These are phyloP conservation scores for Termitomyces sp. DNA, from an alignment of 1,284 basidiomycete species.

Conservation along the genomic window DNA sequence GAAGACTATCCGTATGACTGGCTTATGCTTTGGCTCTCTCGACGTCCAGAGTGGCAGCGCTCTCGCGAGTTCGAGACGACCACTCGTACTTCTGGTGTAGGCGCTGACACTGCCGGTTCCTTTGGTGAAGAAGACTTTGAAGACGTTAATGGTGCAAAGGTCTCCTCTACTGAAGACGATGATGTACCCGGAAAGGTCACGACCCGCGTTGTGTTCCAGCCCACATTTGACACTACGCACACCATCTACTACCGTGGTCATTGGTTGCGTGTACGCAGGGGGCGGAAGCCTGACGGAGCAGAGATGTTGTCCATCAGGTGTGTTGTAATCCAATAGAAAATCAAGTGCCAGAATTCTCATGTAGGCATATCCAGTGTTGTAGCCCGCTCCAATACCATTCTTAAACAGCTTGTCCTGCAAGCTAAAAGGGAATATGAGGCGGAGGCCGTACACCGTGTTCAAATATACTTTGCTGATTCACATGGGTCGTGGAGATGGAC, in stretches of 20 bases:
- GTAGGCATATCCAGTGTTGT: conserved; percentile 49
- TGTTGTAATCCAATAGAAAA: conserved; percentile 9
- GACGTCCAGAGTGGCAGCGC: conserved; percentile 76
- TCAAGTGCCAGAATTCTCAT: conserved; percentile 7
- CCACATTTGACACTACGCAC: conserved; percentile 76
- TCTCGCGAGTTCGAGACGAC: conserved; percentile 82
- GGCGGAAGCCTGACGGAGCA: conserved; percentile 60
- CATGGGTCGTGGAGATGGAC: conserved; percentile 83
- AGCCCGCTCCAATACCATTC: conserved; percentile 70
- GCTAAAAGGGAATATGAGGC: conserved; percentile 84
- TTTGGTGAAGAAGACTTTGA: conserved; percentile 55
- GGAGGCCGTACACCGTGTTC: conserved; percentile 75
- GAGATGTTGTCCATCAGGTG: conserved; percentile 73
- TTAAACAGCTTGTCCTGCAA: conserved; percentile 81
- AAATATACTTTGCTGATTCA: conserved; percentile 83
- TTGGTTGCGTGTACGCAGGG: conserved; percentile 70
- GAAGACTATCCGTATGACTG: conserved; percentile 83
- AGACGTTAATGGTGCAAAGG: conserved; percentile 25
- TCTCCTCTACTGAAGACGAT: conserved; percentile 19
- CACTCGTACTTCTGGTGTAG: conserved; percentile 56
- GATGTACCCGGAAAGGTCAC: conserved; percentile 57
- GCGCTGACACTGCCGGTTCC: conserved; percentile 46
- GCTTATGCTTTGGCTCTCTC: conserved; percentile 78
- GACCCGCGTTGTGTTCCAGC: conserved; percentile 79
- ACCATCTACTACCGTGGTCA: conserved; percentile 79